Evolutionary conservation across 2,329 filamentous ascomycete genomes (phyloP).

Genomic region (Myrmaecium sp.): DNA sequence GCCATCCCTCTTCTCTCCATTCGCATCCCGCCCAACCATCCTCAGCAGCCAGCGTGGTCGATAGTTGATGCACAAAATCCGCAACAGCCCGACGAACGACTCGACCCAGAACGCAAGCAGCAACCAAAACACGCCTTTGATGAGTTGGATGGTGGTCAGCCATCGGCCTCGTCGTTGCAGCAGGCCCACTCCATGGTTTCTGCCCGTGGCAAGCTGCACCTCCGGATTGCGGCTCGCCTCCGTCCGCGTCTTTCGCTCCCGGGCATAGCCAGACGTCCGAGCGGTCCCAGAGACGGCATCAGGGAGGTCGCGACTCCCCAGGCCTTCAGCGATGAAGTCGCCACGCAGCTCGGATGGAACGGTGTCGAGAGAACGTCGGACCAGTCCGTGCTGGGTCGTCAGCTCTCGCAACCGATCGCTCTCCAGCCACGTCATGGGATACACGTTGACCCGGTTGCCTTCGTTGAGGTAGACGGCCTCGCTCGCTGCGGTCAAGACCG

Average conservation of each 20-base stretch:
- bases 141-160: slow-evolving; percentile 59
- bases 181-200: slow-evolving; percentile 55
- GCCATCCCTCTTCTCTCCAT: slow-evolving; percentile 8
- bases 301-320: slow-evolving; percentile 14
- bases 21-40: slow-evolving; percentile 25
- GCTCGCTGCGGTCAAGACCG: slow-evolving; percentile 77
- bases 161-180: slow-evolving; percentile 63
- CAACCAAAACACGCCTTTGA: slow-evolving; percentile 56
- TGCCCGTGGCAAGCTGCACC: slow-evolving; percentile 10
- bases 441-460: slow-evolving; percentile 57
- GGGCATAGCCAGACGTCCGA: slow-evolving; percentile 38
- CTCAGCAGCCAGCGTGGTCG: slow-evolving; percentile 48
- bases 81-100: slow-evolving; percentile 36
- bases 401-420: slow-evolving; percentile 69
- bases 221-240: slow-evolving; percentile 26
- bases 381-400: slow-evolving; percentile 31
- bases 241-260: slow-evolving; percentile 47
- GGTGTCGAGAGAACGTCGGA: slow-evolving; percentile 17
- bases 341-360: slow-evolving; percentile 27
- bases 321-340: slow-evolving; percentile 20
- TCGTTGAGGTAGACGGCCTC: slow-evolving; percentile 94
- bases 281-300: slow-evolving; percentile 17
- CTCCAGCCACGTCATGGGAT: slow-evolving; percentile 76
- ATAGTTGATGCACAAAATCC: slow-evolving; percentile 41
- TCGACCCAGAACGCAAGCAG: slow-evolving; percentile 41